phyloP scores from a whole-genome alignment of 1,284 basidiomycete genomes.

The Rhodotorula sp. region DNA sequence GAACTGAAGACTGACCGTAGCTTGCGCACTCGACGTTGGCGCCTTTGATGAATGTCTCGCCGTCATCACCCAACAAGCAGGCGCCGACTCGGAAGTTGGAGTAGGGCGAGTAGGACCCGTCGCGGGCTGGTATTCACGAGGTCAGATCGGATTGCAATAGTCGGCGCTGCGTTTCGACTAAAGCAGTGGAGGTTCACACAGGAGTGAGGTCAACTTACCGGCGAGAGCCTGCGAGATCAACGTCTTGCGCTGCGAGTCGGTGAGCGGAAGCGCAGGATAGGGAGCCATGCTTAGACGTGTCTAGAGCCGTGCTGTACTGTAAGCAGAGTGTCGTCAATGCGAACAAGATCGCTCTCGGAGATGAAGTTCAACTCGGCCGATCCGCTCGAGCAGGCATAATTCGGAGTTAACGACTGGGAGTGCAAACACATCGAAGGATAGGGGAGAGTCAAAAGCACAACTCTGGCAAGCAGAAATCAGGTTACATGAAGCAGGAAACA shows the following conservation, averaged over 20 bases:
- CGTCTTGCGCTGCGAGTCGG: slow-evolving; percentile 8
- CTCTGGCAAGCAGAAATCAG: not conserved
- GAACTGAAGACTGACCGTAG: slow-evolving; percentile 41
- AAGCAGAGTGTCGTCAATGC: not conserved
- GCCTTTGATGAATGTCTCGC: slow-evolving; percentile 47
- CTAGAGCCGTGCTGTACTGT: not conserved
- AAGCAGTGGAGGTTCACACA: not conserved
- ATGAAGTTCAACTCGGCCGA: not conserved
- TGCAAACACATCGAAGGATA: too few species aligned
- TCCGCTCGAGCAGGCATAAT: not conserved
- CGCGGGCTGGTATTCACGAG: slow-evolving; percentile 14
- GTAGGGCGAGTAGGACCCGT: slow-evolving; percentile 39
- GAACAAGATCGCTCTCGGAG: not conserved
- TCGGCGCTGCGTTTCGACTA: not conserved
- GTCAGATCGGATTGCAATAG: too few species aligned
- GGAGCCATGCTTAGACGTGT: slow-evolving; percentile 3
- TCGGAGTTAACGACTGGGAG: not conserved
- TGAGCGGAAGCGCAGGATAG: slow-evolving; percentile 17
- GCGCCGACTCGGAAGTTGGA: slow-evolving; percentile 52
- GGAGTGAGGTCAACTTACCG: slow-evolving; percentile 4
- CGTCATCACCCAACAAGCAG: slow-evolving; percentile 48
- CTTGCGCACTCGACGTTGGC: slow-evolving; percentile 52
- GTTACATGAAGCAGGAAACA: not conserved
- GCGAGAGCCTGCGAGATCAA: slow-evolving; percentile 22
- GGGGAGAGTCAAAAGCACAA: too few species aligned